Base-by-base conservation (phyloP, 495 filamentous ascomycete genomes). In the Penicillium cinerascens region DNA sequence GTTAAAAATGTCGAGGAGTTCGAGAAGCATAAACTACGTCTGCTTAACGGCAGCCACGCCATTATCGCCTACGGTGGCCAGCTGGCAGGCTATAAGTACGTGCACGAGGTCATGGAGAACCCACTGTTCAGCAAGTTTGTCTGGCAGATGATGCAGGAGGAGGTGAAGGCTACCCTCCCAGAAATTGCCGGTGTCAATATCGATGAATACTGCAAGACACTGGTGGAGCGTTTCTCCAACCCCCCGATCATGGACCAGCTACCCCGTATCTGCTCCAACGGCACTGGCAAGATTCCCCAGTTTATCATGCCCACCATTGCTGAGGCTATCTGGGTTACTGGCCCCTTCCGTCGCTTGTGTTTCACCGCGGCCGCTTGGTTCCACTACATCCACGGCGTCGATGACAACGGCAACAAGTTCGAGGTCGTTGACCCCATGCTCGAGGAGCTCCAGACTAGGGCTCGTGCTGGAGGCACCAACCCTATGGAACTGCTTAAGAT, bases 221-320 rank as follows among this genome's bases (percentile, higher is more conserved):
- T 77, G 22, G 65, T 77, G 21, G 72, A 71, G 59, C 74, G 74
- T 36, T 77, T 77, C 70, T 70, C 70, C 55, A 77, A 77, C 69
- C 70, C 74, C 2, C 69, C 73, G 10, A 76, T 77, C 51, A 70
- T 62, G 64, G 74, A 77, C 50, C 73, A 76, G 58, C 58, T 77
- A 42, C 72, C 73, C 26, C 73, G 74, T 33, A 64, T 77, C 58
- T 71, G 70, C 27, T 61, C 73, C 47, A 73, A 73, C 44, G 74
- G 64, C n/a, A 72, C 74, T 7, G 73, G 74, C 63, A 77, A 77
- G 67, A 70, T 77, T 50, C 74, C 74, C 4, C 74, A 77, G 56
- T 77, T 77, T 51, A 76, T 76, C 60, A 76, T 77, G 73, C 74
- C 74, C 7, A 72, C 73, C 1, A 72, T 77, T 49, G 74, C 74